Percentiles rank a stretch among this genome's conserved stretches.
Conservation (phyloP, 495 filamentous ascomycete species). For the Glutinoglossum americanum region DNA sequence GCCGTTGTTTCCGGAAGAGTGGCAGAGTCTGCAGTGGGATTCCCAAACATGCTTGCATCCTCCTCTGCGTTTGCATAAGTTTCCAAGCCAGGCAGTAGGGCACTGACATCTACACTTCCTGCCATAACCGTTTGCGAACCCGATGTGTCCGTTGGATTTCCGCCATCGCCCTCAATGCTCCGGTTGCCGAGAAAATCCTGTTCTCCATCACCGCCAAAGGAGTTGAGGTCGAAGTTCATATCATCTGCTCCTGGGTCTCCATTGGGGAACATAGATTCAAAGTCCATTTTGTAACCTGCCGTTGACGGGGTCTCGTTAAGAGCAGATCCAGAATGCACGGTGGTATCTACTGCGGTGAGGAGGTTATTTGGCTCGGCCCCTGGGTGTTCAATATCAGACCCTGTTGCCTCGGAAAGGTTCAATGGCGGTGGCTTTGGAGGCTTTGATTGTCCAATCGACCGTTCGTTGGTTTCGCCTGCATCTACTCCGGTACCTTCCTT, state of each 20-base stretch:
- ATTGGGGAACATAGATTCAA: constrained; percentile 2
- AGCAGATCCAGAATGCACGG: neutral
- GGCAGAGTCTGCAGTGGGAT: neutral
- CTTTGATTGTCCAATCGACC: neutral
- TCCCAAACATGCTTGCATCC: neutral
- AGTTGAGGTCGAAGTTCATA: constrained; percentile 4
- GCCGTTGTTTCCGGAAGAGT: neutral
- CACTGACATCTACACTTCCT: constrained; percentile 3
- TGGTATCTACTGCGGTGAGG: neutral
- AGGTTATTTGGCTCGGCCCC: neutral
- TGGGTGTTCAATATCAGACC: neutral
- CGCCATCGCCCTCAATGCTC: neutral
- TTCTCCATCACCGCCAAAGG: neutral
- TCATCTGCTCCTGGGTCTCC: neutral
- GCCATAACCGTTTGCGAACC: neutral
- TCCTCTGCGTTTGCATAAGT: constrained; percentile 6
- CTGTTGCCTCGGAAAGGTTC: neutral
- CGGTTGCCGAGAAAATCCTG: neutral
- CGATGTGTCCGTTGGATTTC: neutral
- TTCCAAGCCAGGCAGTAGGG: constrained; percentile 6
- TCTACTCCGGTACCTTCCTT: neutral
- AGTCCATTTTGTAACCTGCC: neutral
- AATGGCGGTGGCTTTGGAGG: neutral
- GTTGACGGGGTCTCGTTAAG: neutral
- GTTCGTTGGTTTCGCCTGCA: neutral